Conservation (phyloP, 2,329 filamentous ascomycete genomes). For the Lachnellula cervina region DNA sequence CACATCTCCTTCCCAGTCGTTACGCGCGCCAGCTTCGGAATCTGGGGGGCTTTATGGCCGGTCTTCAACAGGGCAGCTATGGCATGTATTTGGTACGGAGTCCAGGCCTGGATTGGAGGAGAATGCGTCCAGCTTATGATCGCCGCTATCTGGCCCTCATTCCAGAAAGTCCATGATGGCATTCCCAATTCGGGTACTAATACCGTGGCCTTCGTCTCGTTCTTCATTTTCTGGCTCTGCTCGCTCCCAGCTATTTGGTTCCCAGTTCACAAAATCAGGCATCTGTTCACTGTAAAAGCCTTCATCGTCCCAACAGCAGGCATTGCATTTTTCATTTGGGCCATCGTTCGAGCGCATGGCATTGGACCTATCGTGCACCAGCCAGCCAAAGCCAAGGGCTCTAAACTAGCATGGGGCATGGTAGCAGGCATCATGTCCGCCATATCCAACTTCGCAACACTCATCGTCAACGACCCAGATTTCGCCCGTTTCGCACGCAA, state of each 20-base stretch:
- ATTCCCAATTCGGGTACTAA: constrained; percentile 67
- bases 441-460: constrained; percentile 84
- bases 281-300: constrained; percentile 87
- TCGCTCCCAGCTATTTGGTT: constrained; percentile 85
- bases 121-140: constrained; percentile 88
- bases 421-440: constrained; percentile 83
- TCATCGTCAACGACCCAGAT: constrained; percentile 77
- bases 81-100: constrained; percentile 78
- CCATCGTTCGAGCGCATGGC: constrained; percentile 73
- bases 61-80: constrained; percentile 85
- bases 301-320: constrained; percentile 79
- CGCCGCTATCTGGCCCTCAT: constrained; percentile 67
- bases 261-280: constrained; percentile 80
- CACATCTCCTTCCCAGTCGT: constrained; percentile 87
- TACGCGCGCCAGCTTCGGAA: constrained; percentile 72
- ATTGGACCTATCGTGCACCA: constrained; percentile 78
- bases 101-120: constrained; percentile 80
- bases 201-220: constrained; percentile 72
- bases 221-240: constrained; percentile 80
- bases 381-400: constrained; percentile 57
- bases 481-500: constrained; percentile 79
- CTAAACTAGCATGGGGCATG: constrained; percentile 72
- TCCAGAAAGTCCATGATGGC: constrained; percentile 58
- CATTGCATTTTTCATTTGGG: constrained; percentile 83
- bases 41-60: constrained; percentile 86